These are phyloP conservation scores for Globisporangium splendens DNA, from an alignment of 352 stramenopile species.

Conservation along the genomic window DNA sequence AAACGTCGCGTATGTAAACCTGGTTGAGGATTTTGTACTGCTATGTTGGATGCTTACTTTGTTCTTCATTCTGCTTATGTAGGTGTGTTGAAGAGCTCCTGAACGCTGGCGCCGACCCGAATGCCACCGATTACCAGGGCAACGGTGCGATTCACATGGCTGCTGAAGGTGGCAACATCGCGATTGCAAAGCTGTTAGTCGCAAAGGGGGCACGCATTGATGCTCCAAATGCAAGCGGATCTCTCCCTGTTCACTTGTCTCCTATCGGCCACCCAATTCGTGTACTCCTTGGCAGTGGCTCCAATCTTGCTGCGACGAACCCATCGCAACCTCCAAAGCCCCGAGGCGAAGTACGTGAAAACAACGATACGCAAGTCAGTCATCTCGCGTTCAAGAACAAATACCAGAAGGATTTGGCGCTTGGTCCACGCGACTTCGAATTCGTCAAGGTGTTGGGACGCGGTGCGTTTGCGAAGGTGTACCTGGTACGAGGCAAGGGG, in stretches of 20 bases:
- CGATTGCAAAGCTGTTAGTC: conserved; percentile 74
- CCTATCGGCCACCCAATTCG: conserved; percentile 83
- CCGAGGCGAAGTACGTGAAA: conserved; percentile 45
- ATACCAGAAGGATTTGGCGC: conserved; percentile 80
- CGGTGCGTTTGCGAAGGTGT: conserved; percentile 83
- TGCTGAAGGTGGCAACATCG: conserved; percentile 75
- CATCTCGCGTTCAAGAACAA: conserved; percentile 90
- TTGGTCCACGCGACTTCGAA: conserved; percentile 82
- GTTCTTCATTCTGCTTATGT: not conserved
- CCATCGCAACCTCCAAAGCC: conserved; percentile 60
- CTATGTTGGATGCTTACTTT: not conserved
- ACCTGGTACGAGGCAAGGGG: conserved; percentile 77
- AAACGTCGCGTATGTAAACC: conserved; percentile 52
- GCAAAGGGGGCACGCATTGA: conserved; percentile 69
- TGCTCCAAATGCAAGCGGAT: conserved; percentile 72
- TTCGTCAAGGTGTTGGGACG: conserved; percentile 84
- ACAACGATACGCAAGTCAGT: conserved; percentile 68
- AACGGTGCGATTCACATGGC: conserved; percentile 84
- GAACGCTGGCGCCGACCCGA: conserved; percentile 64
- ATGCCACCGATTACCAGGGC: conserved; percentile 77
- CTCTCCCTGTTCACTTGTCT: conserved; percentile 80
- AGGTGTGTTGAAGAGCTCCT: conserved; percentile 73
- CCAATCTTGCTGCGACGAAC: conserved; percentile 67
- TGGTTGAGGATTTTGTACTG: not conserved
- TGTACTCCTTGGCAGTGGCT: conserved; percentile 70